Evolutionary conservation across 2,329 filamentous ascomycete genomes (phyloP).

Genomic region (Talaromyces sp.): DNA sequence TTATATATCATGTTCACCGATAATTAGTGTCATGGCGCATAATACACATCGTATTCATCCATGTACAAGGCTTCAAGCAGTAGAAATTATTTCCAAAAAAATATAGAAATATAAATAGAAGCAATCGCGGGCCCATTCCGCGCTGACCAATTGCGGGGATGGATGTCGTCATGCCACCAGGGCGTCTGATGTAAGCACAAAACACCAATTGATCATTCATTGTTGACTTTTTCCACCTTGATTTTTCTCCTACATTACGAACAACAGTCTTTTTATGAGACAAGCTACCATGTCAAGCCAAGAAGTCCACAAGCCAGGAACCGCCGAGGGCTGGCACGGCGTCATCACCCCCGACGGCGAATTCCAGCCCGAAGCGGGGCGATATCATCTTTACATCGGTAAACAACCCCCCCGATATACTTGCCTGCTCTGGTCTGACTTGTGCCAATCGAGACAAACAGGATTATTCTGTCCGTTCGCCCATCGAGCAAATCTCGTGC

Average conservation of each 20-base stretch:
- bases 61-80: neutral
- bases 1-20: neutral
- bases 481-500: conserved; percentile 53
- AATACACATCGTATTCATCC: neutral
- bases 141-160: neutral
- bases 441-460: conserved; percentile 12
- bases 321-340: conserved; percentile 43
- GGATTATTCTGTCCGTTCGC: conserved; percentile 62
- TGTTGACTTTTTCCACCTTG: neutral
- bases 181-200: neutral
- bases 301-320: conserved; percentile 18
- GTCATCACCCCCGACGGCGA: conserved; percentile 41
- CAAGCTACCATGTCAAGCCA: neutral
- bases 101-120: too few relatives aligned
- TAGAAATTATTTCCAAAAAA: neutral
- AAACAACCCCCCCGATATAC: neutral
- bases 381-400: conserved; percentile 53
- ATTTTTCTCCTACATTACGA: too few relatives aligned
- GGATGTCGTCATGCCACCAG: neutral
- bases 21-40: neutral
- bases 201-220: neutral
- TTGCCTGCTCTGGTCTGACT: neutral
- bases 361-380: conserved; percentile 46
- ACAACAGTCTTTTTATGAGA: neutral
- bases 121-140: neutral